Conservation (phyloP, 106 monocot species). For the Platanthera zijinensis region DNA sequence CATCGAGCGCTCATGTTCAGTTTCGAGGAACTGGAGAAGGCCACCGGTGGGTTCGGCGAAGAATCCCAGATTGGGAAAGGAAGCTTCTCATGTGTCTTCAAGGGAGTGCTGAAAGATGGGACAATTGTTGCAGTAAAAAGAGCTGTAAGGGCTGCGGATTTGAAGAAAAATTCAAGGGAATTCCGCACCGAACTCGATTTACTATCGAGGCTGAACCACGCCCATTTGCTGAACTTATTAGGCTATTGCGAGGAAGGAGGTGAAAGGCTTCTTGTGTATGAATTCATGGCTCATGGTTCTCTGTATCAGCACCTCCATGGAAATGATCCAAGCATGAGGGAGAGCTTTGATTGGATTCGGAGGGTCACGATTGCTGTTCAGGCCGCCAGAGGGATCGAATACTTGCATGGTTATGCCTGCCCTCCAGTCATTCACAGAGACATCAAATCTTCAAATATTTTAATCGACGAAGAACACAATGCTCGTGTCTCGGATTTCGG, state of each 20-base stretch:
- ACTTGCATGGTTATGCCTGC: conserved; percentile 97
- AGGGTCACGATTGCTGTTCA: conserved; percentile 94
- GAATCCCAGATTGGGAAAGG: conserved; percentile 91
- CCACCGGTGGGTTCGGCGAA: conserved; percentile 73
- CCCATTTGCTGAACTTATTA: conserved; percentile 83
- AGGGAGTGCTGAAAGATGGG: conserved; percentile 76
- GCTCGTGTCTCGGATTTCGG: conserved; percentile 96
- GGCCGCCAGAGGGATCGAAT: conserved; percentile 92
- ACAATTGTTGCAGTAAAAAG: conserved; percentile 93
- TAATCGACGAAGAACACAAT: conserved; percentile 97
- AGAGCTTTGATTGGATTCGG: conserved; percentile 68
- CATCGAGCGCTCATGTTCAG: conserved; percentile 59
- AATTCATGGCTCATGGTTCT: conserved; percentile 99
- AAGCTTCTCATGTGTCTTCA: conserved; percentile 93
- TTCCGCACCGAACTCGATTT: conserved; percentile 91
- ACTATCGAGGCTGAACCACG: conserved; percentile 90
- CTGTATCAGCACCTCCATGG: conserved; percentile 93
- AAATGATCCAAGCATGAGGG: conserved; percentile 41
- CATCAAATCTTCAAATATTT: conserved; percentile 97
- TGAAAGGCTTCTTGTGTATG: conserved; percentile 89
- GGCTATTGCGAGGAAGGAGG: conserved; percentile 94
- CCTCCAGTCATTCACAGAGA: conserved; percentile 96
- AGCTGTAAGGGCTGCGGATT: conserved; percentile 44
- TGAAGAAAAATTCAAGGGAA: conserved; percentile 80
- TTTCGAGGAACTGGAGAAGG: conserved; percentile 85